phyloP scores from a whole-genome alignment of 78 protist species.

The Pelomyxa schiedti region DNA sequence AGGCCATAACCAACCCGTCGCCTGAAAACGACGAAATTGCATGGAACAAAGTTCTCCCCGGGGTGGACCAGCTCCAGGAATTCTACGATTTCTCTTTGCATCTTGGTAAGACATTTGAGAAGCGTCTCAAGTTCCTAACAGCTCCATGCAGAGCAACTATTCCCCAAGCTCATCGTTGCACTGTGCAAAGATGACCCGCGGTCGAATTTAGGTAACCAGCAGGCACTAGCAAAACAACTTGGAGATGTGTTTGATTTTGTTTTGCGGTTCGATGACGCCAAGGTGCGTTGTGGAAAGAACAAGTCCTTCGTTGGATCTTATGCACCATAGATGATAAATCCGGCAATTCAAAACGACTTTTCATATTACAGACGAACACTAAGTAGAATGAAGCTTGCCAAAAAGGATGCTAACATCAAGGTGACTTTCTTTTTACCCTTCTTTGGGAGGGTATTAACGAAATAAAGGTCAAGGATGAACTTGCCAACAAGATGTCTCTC shows the following conservation, averaged over 20 bases:
- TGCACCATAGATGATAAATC: constrained; percentile 51
- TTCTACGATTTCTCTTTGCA: constrained; percentile 53
- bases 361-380: constrained; percentile 66
- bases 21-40: constrained; percentile 56
- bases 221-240: constrained; percentile 73
- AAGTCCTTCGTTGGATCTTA: neutral
- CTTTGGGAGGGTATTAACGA: too few species aligned
- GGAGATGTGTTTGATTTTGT: constrained; percentile 68
- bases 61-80: constrained; percentile 52
- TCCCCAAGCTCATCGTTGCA: constrained; percentile 61
- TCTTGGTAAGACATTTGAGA: neutral
- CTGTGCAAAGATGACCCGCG: constrained; percentile 53
- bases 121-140: too few species aligned
- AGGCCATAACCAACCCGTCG: constrained; percentile 63
- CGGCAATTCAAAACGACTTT: constrained; percentile 73
- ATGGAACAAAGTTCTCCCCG: constrained; percentile 57
- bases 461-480: constrained; percentile 62
- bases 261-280: constrained; percentile 60
- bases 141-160: constrained; percentile 2
- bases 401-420: constrained; percentile 38
- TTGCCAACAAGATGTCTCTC: constrained; percentile 64
- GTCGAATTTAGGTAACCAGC: constrained; percentile 46
- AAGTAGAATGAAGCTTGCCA: constrained; percentile 52
- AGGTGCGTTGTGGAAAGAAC: constrained; percentile 34
- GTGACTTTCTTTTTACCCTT: too few species aligned